Evolutionary conservation across 75 land plant genomes (phyloP), one percentile per base, ranked within the genome.

Genomic region (Selaginella tamariscina): DNA sequence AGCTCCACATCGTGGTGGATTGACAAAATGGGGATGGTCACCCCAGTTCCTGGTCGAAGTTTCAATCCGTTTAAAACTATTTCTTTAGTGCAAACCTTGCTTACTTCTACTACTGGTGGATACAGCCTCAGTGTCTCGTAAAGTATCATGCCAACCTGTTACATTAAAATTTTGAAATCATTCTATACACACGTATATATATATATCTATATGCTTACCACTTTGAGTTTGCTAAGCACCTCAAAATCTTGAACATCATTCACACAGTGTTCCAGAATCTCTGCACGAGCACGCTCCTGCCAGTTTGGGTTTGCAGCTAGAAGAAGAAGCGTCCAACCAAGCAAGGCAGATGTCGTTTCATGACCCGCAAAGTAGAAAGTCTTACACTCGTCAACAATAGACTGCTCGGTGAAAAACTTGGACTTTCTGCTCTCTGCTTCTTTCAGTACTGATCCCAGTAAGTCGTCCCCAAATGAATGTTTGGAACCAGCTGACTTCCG

Each of bases 361-460:
- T 83, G 82, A 32, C 88, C 86, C 2, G 82, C 86, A 68, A 86
- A 78, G 72, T 74, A 86, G 63, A 86, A 83, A 11, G 81, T 79
- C 70, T 83, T 86, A 67, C 88, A 86, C 68, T 86, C 86, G 22
- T 83, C 82, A 13, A 86, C 81, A n/a, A 86, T 39, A 39, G 49
- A 5, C 15, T 39, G 49, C 49, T 39, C 49, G 49, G 49, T 5
- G 15, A 39, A 39, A 5, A 5, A 5, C 49, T 5, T 15, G 15
- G 49, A 39, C 49, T 39, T 39, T 5, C 49, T 15, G 49, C 49
- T 15, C 49, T 5, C 15, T 39, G 5, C 49, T 39, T 15, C 49
- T 39, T 15, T 5, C n/a, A 39, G 49, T 5, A 39, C 15, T 15
- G 15, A 39, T 5, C 49, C 49, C 49, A 39, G 15, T 15, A 39